Percentiles rank a stretch among this genome's conserved stretches.
These are phyloP conservation scores for Phytophthora macrochlamydospora DNA, from an alignment of 352 stramenopile species.

Conservation along the genomic window DNA sequence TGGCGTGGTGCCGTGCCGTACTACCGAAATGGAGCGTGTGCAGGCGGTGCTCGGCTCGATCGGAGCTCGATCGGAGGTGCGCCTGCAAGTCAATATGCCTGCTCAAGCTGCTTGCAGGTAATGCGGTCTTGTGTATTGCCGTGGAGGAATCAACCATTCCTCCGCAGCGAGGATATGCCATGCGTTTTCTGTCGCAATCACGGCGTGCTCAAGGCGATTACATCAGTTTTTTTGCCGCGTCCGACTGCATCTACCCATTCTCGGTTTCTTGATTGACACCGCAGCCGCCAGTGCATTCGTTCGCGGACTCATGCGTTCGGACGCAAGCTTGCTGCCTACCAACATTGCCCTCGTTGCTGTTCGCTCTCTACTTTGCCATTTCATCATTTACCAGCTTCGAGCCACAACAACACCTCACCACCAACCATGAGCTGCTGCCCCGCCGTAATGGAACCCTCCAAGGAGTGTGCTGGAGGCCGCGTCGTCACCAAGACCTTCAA, in stretches of 20 bases:
- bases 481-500: slow-evolving; percentile 21
- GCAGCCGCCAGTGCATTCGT: background rate
- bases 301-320: background rate
- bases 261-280: background rate
- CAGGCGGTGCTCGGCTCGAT: too few species aligned
- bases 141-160: too few species aligned
- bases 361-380: background rate
- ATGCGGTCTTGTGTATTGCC: too few species aligned
- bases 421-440: slow-evolving; percentile 31
- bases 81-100: too few species aligned
- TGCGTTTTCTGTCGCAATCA: slow-evolving; percentile 16
- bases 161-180: slow-evolving; percentile 10
- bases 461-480: slow-evolving; percentile 8
- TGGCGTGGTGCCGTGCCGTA: too few species aligned
- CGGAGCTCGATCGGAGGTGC: too few species aligned
- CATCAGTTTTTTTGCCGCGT: slow-evolving; percentile 5
- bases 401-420: background rate
- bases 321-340: background rate
- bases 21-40: too few species aligned
- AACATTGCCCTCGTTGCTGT: background rate
- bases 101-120: too few species aligned
- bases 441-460: slow-evolving; percentile 16
- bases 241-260: background rate
- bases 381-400: slow-evolving; percentile 5
- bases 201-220: slow-evolving; percentile 5